phyloP scores from a whole-genome alignment of 2,329 filamentous ascomycete species.

The Hymenoscyphus salicellus region DNA sequence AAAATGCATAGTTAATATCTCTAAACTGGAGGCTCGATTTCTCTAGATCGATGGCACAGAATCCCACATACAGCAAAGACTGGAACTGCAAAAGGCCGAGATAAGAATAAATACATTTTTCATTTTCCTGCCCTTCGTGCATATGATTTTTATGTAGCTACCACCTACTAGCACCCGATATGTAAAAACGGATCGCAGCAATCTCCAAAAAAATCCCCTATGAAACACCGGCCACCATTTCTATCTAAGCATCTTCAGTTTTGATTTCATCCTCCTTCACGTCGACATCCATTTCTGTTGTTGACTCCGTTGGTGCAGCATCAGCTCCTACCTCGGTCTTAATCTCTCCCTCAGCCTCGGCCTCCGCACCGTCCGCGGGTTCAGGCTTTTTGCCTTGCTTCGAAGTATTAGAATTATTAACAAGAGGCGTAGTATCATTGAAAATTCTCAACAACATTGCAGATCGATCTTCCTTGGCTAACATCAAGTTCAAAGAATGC shows the following conservation, averaged over 20 bases:
- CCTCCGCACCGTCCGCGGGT: conserved; percentile 17
- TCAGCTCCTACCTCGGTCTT: not conserved
- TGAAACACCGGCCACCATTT: not conserved
- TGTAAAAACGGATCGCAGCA: not conserved
- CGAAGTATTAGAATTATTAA: conserved; percentile 50
- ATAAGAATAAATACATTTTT: not conserved
- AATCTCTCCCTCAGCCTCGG: not conserved
- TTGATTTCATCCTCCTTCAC: not conserved
- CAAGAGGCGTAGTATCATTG: conserved; percentile 80
- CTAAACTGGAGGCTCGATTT: too few relatives aligned
- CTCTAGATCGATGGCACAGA: too few relatives aligned
- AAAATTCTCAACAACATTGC: conserved; percentile 90
- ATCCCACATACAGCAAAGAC: too few relatives aligned
- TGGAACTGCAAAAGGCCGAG: not conserved
- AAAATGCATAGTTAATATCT: too few relatives aligned
- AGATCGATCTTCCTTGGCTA: conserved; percentile 92
- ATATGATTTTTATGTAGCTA: not conserved
- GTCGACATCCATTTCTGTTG: not conserved
- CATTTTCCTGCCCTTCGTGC: not conserved
- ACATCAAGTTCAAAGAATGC: conserved; percentile 90
- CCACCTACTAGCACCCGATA: not conserved
- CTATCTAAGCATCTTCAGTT: not conserved
- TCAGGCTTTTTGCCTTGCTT: conserved; percentile 21
- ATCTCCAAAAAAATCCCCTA: not conserved
- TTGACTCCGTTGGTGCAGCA: not conserved